A percentile compares a stretch with the other conserved stretches of the same genome.
Evolutionary conservation across 768 basidiomycete species (phyloP).

Genomic region (Termitomyces sp.): DNA sequence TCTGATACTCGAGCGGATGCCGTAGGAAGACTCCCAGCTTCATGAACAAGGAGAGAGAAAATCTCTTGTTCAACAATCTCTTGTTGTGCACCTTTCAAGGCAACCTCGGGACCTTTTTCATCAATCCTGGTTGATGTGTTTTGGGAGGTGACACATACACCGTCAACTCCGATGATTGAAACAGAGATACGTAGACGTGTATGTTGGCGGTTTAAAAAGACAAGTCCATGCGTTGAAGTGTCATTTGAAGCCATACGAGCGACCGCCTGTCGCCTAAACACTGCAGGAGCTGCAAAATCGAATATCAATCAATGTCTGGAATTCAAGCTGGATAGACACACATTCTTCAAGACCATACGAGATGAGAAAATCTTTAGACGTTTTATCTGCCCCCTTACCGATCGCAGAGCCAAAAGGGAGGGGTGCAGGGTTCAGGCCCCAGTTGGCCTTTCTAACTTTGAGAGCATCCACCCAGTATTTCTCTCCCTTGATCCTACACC

Average conservation of each 20-base stretch:
- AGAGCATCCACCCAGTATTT: conserved; percentile 82
- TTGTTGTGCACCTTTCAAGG: conserved; percentile 53
- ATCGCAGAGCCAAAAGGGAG: conserved; percentile 62
- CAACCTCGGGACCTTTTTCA: conserved; percentile 37
- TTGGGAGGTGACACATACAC: conserved; percentile 24
- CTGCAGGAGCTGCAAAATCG: conserved; percentile 45
- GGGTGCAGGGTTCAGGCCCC: conserved; percentile 77
- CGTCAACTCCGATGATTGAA: conserved; percentile 25
- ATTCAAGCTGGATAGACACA: conserved; percentile 30
- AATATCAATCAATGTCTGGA: not conserved
- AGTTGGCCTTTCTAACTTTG: conserved; percentile 69
- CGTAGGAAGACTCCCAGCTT: conserved; percentile 71
- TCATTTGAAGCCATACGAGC: conserved; percentile 56
- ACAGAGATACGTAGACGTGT: conserved; percentile 62
- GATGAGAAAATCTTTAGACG: conserved; percentile 75
- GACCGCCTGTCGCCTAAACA: conserved; percentile 64
- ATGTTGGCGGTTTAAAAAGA: conserved; percentile 60
- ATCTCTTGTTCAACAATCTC: conserved; percentile 81
- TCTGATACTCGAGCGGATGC: conserved; percentile 77
- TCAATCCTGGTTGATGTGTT: conserved; percentile 29
- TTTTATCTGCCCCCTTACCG: conserved; percentile 75
- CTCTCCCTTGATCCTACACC: conserved; percentile 53
- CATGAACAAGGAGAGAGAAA: conserved; percentile 64
- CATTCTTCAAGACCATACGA: conserved; percentile 81
- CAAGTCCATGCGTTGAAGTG: conserved; percentile 34